Evolutionary conservation across 2,329 filamentous ascomycete species (phyloP).

Genomic region (Sarocladiaceae sp.): DNA sequence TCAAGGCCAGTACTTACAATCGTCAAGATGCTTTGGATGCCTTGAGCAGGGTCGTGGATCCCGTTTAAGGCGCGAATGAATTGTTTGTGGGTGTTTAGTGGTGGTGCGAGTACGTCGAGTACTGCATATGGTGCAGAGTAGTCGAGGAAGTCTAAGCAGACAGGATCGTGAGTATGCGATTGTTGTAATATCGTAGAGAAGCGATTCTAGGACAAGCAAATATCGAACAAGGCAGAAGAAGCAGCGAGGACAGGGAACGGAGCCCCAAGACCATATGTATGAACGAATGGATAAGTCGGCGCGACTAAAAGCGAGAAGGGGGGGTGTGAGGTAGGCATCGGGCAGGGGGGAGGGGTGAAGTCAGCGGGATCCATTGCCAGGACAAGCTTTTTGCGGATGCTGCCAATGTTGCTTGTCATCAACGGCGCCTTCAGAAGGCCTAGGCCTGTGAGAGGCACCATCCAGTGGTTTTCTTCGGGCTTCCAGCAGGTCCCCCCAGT

Average conservation of each 20-base stretch:
- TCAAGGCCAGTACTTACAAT: neutral
- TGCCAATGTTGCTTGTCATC: constrained; percentile 9
- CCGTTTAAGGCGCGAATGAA: no score
- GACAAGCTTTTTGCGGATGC: constrained; percentile 8
- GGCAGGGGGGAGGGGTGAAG: constrained; percentile 5
- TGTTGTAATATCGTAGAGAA: no score
- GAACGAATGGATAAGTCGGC: constrained; percentile 9
- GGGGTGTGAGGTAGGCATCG: constrained; percentile 3
- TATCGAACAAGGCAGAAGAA: neutral
- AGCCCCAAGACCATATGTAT: constrained; percentile 8
- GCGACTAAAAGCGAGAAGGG: constrained; percentile 8
- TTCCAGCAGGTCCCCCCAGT: neutral
- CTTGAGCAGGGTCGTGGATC: no score
- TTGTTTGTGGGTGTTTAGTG: no score
- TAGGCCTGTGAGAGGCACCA: neutral
- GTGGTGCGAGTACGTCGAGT: neutral
- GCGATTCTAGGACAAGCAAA: neutral
- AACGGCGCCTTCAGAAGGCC: neutral
- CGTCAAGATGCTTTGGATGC: neutral
- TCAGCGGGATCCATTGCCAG: neutral
- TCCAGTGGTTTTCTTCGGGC: neutral
- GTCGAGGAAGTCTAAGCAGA: neutral
- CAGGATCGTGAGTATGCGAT: neutral
- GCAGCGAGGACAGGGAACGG: constrained; percentile 8
- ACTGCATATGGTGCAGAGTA: neutral